Percentiles rank a stretch among this genome's conserved stretches.
Evolutionary conservation across 768 basidiomycete genomes (phyloP).

Genomic region (Termitomyces sp.): DNA sequence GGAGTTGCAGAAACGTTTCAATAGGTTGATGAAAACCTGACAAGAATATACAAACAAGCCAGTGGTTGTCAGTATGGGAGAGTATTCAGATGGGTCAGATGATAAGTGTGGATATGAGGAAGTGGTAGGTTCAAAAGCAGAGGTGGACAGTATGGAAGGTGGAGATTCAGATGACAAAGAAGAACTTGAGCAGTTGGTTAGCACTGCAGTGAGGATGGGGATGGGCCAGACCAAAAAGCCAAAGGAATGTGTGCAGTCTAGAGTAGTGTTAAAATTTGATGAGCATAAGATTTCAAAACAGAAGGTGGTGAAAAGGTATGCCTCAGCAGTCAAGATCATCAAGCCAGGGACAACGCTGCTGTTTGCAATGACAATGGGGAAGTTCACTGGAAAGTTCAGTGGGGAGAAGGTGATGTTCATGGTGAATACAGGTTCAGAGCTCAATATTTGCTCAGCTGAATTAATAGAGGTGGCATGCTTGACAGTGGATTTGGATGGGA

Average conservation of each 20-base stretch:
- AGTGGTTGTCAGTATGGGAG: neutral
- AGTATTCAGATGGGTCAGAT: neutral
- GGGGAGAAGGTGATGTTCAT: neutral
- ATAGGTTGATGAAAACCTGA: neutral
- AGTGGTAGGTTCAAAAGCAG: neutral
- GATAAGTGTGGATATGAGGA: neutral
- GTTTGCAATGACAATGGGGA: constrained; percentile 11
- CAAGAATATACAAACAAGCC: constrained; percentile 1
- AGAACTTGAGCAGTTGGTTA: constrained; percentile 1
- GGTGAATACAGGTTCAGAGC: too few relatives aligned
- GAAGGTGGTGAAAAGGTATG: constrained; percentile 7
- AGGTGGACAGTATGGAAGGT: neutral
- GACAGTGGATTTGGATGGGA: constrained; percentile 12
- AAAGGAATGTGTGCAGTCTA: neutral
- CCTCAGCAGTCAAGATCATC: constrained; percentile 6
- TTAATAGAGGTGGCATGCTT: neutral
- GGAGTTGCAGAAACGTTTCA: constrained; percentile 3
- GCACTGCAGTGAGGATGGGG: neutral
- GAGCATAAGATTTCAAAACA: neutral
- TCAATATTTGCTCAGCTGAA: neutral
- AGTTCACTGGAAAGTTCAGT: neutral
- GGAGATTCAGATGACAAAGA: neutral
- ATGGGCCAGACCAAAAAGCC: neutral
- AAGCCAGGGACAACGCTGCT: neutral
- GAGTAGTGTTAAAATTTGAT: neutral